Percentiles rank a stretch among this genome's conserved stretches.
Evolutionary conservation across 2,329 filamentous ascomycete species (phyloP).

Genomic region (Aspergillus sergii): DNA sequence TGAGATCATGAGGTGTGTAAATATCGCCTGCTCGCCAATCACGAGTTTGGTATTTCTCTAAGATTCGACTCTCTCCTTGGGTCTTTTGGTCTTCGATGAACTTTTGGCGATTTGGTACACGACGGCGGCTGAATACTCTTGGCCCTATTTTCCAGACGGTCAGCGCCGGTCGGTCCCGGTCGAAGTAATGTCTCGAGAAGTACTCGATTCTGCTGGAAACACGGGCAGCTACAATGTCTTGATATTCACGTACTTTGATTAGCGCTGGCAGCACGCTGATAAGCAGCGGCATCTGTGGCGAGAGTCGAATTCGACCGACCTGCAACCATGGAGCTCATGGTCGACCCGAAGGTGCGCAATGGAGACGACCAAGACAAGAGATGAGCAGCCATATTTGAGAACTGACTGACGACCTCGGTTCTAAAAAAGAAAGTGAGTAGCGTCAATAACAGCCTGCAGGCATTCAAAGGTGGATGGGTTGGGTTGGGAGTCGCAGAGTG

Average conservation of each 20-base stretch:
- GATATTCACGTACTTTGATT: constrained; percentile 24
- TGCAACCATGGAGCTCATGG: constrained; percentile 22
- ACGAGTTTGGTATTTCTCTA: constrained; percentile 56
- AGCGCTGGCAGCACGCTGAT: constrained; percentile 23
- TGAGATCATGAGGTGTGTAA: constrained; percentile 88
- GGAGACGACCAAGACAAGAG: constrained; percentile 31
- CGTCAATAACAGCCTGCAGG: not conserved
- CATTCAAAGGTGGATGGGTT: not conserved
- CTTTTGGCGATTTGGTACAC: constrained; percentile 33
- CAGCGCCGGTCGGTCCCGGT: constrained; percentile 1
- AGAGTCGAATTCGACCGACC: constrained; percentile 40
- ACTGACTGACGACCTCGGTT: not conserved
- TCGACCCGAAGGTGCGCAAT: constrained; percentile 28
- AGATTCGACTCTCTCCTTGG: constrained; percentile 38
- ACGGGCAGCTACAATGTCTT: not conserved
- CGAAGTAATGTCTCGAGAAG: not conserved
- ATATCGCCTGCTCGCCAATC: constrained; percentile 78
- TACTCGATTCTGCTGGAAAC: not conserved
- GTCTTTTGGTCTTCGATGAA: constrained; percentile 41
- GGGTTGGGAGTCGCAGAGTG: not conserved
- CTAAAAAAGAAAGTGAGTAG: not conserved
- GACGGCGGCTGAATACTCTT: constrained; percentile 27
- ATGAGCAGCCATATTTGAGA: constrained; percentile 30
- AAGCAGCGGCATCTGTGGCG: constrained; percentile 29
- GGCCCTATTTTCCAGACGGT: constrained; percentile 18